Base-by-base conservation (phyloP, 352 stramenopile species). In the Phytophthora uliginosa region DNA sequence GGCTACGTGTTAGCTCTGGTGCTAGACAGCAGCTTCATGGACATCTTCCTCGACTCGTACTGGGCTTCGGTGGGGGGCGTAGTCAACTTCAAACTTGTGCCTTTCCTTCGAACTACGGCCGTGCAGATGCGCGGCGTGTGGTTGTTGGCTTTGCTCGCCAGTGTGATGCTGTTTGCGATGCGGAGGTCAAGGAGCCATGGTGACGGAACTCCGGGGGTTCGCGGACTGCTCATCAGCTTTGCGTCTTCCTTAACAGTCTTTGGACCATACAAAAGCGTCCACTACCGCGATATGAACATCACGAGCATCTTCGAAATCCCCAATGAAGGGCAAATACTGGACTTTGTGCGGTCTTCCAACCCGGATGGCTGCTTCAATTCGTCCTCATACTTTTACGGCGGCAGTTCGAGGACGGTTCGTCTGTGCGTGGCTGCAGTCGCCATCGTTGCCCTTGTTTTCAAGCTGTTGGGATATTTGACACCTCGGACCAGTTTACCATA, bases 121-220 rank as follows among this genome's bases (percentile, higher is more conserved):
- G 59, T 86, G 8, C 78, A 87, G 31, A 88, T 89, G 78, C 82
- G 82, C 12, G 71, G 71, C 9, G 77, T 86, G 6, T 89, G 78
- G 80, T 34, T 81, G 20, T 26, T 89, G 18, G 78, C 78, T 58
- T 56, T 87, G 13, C 50, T 84, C 7, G 66, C 71, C 26, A 84
- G 73, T 53, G 8, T 72, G 4, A 22, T 65, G 4, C 33, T 84
- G 56, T 62, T 76, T 57, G 48, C 69, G 26, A 66, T 63, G 34
- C n/a, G 53, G 42, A 77, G 51, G 15, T 34, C 34, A 15, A 48
- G 34, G 40, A 15, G 34, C 47, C 10, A 65, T 15, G 38, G 63
- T 28, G 51, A 82, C 10, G 76, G 76, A 2, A 58, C 81, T 6
- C 57, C 50, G n/a, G 73, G 78, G 7, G 68, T 85, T 40, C 76